Conservation (phyloP, 768 basidiomycete genomes). For the Trametes maxima region DNA sequence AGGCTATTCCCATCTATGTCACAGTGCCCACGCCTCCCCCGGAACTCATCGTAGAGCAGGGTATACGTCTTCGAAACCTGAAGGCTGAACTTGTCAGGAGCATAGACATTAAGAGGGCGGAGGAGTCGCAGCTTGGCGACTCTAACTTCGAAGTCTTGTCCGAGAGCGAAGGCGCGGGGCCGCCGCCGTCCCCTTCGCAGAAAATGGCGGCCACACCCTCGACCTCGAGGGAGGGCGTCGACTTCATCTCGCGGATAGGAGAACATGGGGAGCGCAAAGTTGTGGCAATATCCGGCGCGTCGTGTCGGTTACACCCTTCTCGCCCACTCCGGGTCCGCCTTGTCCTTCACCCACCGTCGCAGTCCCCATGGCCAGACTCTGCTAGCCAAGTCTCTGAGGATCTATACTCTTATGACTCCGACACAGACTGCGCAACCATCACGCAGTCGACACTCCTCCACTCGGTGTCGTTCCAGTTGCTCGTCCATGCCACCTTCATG, state of each 20-base stretch:
- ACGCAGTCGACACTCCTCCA: constrained; percentile 85
- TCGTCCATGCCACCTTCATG: constrained; percentile 77
- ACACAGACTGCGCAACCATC: constrained; percentile 71
- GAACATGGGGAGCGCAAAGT: constrained; percentile 45
- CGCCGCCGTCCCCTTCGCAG: constrained; percentile 29
- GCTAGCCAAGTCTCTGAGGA: constrained; percentile 17
- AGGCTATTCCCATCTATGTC: constrained; percentile 78
- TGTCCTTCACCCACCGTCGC: constrained; percentile 56
- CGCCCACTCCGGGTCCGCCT: constrained; percentile 78
- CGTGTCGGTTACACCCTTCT: constrained; percentile 85
- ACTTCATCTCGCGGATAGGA: constrained; percentile 27
- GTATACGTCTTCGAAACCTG: constrained; percentile 77
- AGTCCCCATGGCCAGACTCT: constrained; percentile 9
- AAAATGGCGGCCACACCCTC: constrained; percentile 25
- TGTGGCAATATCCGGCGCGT: constrained; percentile 86
- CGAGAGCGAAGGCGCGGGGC: constrained; percentile 42
- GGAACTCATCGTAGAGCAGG: constrained; percentile 67
- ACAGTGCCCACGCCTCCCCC: constrained; percentile 76
- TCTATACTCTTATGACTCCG: constrained; percentile 53
- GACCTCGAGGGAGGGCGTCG: constrained; percentile 24
- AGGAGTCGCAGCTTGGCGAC: constrained; percentile 11
- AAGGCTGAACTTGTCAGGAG: constrained; percentile 75
- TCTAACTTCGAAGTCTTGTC: constrained; percentile 20
- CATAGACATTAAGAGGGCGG: constrained; percentile 50
- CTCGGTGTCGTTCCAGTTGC: constrained; percentile 74